A percentile compares a stretch with the other conserved stretches of the same genome.
These are phyloP conservation scores for Pelargonium myrrhifolium DNA, from an alignment of 441 rosid genomes.

Conservation along the genomic window DNA sequence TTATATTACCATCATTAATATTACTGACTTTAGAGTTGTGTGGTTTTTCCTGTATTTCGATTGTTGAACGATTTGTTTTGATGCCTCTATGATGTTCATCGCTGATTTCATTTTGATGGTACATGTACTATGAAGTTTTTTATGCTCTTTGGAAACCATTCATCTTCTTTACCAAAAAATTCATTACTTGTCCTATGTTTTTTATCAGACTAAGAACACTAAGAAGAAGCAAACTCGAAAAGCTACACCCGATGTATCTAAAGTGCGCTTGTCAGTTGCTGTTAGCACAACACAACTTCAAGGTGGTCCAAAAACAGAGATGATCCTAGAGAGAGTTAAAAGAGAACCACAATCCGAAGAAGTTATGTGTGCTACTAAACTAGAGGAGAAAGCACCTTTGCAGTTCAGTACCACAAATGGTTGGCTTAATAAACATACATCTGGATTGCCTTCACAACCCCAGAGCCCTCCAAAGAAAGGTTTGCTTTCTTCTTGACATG, in stretches of 20 bases:
- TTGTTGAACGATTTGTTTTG: no score
- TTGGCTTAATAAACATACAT: conserved; percentile 21
- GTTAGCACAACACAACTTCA: conserved; percentile 22
- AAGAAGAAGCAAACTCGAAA: conserved; percentile 25
- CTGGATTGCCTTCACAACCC: conserved; percentile 19
- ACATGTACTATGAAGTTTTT: neutral
- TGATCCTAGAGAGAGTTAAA: conserved; percentile 14
- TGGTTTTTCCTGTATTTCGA: no score
- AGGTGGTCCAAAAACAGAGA: conserved; percentile 22
- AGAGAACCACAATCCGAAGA: conserved; percentile 18
- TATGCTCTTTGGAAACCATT: neutral
- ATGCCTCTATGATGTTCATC: no score
- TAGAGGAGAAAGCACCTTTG: conserved; percentile 23
- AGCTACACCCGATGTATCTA: conserved; percentile 27
- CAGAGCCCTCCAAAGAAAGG: conserved; percentile 28
- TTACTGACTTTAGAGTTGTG: no score
- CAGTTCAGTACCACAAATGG: conserved; percentile 12
- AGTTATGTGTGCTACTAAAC: conserved; percentile 9
- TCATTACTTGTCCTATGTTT: conserved; percentile 8
- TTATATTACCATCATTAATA: no score
- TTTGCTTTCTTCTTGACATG: conserved; percentile 16
- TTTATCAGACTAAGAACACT: conserved; percentile 37
- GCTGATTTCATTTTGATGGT: neutral
- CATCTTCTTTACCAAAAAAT: neutral
- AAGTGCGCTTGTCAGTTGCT: conserved; percentile 30